Evolutionary conservation across 495 filamentous ascomycete species (phyloP), one percentile per base, ranked within the genome.

Genomic region (Podospora pseudopauciseta): DNA sequence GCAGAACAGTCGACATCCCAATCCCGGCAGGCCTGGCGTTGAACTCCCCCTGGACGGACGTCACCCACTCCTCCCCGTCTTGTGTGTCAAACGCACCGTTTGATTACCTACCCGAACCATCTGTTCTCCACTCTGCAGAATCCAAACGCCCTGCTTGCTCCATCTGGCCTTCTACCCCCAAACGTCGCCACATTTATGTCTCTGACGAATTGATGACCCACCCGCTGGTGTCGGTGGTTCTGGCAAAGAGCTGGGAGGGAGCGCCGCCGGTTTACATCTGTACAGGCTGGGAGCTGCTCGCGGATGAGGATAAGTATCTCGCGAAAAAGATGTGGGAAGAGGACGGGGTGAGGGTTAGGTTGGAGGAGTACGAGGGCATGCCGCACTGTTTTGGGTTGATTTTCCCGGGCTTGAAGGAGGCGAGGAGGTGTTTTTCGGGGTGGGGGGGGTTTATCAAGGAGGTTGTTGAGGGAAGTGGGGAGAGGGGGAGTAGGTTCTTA

Each of bases 281-380:
- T 26, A 85, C 86, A n/a, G 94, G 94, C 0, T 86, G 94, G 77
- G 94, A 98, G 79, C 84, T 86, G 67, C 83, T 97, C 28, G 78
- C 87, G 1, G 93, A 97, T 75, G 92, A 95, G 73, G 86, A 82
- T 64, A 80, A 84, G 57, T 84, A 88, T 53, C 66, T 91, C 5
- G 91, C 90, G 15, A 78, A 83, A 7, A 82, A 84, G 44, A 80
- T 92, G 2, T 81, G 84, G 32, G 71, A 74, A 6, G 87, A 89
- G 16, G 89, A 23, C 20, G 20, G 89, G 15, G 91, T 90, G 0
- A 70, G 76, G 1, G 86, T 97, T 5, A 79, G 86, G 39, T 90
- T 87, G 54, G 88, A 93, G 72, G 85, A 92, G 77, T 96, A 88
- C 71, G 91, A 94, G 76, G 90, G 88, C 1, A 96, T 97, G 92